Conservation (phyloP, 192 early-diverging fungal species). For the Coemansia biformis region DNA sequence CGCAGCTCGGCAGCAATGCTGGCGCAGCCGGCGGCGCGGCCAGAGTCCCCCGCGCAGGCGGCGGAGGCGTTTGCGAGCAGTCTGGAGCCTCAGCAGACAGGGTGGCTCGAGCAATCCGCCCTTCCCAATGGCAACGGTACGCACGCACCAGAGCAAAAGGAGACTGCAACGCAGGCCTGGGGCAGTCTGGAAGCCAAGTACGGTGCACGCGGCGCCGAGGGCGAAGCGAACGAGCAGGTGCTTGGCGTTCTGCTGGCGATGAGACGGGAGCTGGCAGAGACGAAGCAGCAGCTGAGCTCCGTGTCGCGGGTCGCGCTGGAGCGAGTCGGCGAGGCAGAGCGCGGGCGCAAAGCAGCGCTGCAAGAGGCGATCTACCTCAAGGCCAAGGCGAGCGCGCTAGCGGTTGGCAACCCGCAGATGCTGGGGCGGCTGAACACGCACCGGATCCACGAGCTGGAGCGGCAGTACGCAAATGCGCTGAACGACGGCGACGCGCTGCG, state of each 20-base stretch:
- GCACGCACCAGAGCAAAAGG: constrained; percentile 21
- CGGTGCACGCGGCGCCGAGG: constrained; percentile 15
- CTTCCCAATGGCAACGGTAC: no score
- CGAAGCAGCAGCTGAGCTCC: constrained; percentile 43
- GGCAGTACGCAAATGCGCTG: constrained; percentile 45
- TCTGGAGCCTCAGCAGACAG: no score
- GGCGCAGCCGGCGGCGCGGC: neutral
- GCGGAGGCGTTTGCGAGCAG: neutral
- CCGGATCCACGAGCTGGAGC: constrained; percentile 48
- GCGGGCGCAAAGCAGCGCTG: constrained; percentile 44
- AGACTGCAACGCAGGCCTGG: constrained; percentile 20
- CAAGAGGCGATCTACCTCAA: constrained; percentile 54
- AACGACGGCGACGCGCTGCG: constrained; percentile 50
- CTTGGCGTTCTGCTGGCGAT: constrained; percentile 34
- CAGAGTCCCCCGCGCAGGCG: constrained; percentile 1
- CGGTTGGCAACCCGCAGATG: constrained; percentile 23
- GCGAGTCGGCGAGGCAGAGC: constrained; percentile 50
- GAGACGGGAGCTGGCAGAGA: constrained; percentile 45
- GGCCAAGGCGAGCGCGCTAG: constrained; percentile 46
- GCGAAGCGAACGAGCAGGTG: constrained; percentile 11
- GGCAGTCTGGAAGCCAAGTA: constrained; percentile 26
- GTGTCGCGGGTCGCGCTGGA: constrained; percentile 47
- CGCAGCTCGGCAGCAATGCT: constrained; percentile 10
- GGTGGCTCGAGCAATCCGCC: no score
- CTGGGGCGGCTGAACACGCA: constrained; percentile 30